Evolutionary conservation across 805 yeast species (phyloP), one percentile per base, ranked within the genome.

Genomic region (Cyberlindnera veronae): DNA sequence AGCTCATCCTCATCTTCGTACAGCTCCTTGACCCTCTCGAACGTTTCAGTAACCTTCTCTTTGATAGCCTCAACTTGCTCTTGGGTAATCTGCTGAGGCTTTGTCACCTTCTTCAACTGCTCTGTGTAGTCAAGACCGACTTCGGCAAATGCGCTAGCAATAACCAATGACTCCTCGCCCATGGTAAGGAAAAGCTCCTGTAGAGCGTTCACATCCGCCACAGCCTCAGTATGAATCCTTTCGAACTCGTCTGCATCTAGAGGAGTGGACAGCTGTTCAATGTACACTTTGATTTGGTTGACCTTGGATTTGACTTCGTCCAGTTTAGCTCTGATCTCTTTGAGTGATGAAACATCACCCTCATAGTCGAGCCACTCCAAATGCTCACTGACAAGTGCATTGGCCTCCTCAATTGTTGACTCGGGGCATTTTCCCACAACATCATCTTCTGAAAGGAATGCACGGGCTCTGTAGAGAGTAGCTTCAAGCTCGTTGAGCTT

Each of bases 351-450:
- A 17, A 64, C 67, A 39, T 75, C 84, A 27, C 86, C 71, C 14
- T 79, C 88, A 51, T 75, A 77, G 36, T 87, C 95, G 28, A 88
- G 64, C 95, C 95, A 87, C 44, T 83, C 91, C 33, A 84, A 63
- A 19, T 68, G 62, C 10, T 76, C 79, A 13, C 66, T 41, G 5
- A 82, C 74, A 6, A 65, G 46, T 0, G 51, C 41, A 1, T 64
- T 48, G 9, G 72, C 61, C 22, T 58, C 50, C 5, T 65, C 69
- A 6, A 76, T 45, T 28, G 68, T 63, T 0, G 58, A 51, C 5
- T 60, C 54, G 8, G 77, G 76, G 0, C 72, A 66, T 32, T 67
- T 71, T 11, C 60, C 60, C 0, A 48, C 42, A 7, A 71, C 71
- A 18, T 72, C 76, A 29, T 73, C 72, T 23, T 77, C 77, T 14